phyloP scores from a whole-genome alignment of 306 rosid genomes.

The Datisca glomerata region DNA sequence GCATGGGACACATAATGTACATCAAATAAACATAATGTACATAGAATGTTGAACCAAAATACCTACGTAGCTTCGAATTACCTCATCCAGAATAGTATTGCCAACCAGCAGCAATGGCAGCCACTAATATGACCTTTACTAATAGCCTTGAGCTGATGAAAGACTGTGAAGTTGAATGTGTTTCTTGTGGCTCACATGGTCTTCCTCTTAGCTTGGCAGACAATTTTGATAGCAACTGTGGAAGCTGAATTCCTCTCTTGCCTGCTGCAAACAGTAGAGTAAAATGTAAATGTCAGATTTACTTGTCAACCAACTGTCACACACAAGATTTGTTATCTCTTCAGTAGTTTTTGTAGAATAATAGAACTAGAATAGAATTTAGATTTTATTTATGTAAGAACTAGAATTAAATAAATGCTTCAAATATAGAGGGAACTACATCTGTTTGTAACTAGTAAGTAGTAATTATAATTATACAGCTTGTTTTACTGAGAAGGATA shows the following conservation, averaged over 20 bases:
- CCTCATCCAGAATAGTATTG: constrained; percentile 44
- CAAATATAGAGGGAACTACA: neutral
- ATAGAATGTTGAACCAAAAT: neutral
- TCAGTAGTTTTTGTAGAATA: too few species aligned
- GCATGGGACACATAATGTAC: too few species aligned
- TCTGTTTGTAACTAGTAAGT: too few species aligned
- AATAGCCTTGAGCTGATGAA: constrained; percentile 37
- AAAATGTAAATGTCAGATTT: neutral
- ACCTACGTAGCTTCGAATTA: constrained; percentile 2
- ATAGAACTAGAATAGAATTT: neutral
- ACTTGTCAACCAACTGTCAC: neutral
- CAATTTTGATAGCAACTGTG: constrained; percentile 25
- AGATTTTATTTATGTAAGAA: too few species aligned
- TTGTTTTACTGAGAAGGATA: too few species aligned
- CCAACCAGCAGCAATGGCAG: constrained; percentile 65
- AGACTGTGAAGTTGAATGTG: constrained; percentile 27
- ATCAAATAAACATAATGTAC: constrained; percentile 13
- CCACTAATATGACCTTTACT: constrained; percentile 38
- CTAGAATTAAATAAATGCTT: neutral
- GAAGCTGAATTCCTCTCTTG: constrained; percentile 22
- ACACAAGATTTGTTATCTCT: neutral
- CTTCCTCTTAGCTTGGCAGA: constrained; percentile 46
- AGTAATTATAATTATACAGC: too few species aligned
- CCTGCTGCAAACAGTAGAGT: constrained; percentile 24
- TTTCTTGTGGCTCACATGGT: constrained; percentile 25